Conservation (phyloP, 345 rosid species). For the Viola odorata region DNA sequence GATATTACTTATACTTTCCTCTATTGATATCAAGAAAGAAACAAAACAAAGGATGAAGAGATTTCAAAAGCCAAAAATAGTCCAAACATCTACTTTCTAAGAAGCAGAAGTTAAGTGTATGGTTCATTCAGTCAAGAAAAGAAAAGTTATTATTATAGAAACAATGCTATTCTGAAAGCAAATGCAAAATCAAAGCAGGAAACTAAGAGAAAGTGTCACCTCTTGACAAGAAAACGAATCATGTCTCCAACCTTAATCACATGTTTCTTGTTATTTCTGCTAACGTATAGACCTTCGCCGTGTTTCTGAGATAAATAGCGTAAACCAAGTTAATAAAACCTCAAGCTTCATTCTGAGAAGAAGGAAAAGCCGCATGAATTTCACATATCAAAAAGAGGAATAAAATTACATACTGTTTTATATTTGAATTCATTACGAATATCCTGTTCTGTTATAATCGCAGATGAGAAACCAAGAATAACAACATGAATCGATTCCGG, state of each 20-base stretch:
- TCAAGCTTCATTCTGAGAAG: neutral
- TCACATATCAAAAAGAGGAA: neutral
- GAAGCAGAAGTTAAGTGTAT: neutral
- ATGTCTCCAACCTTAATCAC: conserved; percentile 60
- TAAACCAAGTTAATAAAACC: conserved; percentile 2
- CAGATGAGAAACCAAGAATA: conserved; percentile 85
- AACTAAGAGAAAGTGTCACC: conserved; percentile 33
- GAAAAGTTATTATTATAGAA: neutral
- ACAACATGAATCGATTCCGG: conserved; percentile 64
- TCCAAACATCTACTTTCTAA: no score
- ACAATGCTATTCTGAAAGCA: neutral
- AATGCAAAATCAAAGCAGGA: neutral
- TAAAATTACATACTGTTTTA: conserved; percentile 33
- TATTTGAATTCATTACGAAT: conserved; percentile 66
- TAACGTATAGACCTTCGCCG: conserved; percentile 43
- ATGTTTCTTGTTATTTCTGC: conserved; percentile 56
- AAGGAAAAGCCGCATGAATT: neutral
- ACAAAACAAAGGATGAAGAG: no score
- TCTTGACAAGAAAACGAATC: conserved; percentile 66
- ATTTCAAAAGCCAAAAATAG: no score
- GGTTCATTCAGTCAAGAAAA: neutral
- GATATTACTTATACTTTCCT: no score
- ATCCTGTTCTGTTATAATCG: conserved; percentile 50
- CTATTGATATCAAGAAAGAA: no score
- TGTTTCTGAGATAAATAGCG: conserved; percentile 36